Base-by-base conservation (phyloP, 192 early-diverging fungal genomes). In the Gamsiella multidivaricata region DNA sequence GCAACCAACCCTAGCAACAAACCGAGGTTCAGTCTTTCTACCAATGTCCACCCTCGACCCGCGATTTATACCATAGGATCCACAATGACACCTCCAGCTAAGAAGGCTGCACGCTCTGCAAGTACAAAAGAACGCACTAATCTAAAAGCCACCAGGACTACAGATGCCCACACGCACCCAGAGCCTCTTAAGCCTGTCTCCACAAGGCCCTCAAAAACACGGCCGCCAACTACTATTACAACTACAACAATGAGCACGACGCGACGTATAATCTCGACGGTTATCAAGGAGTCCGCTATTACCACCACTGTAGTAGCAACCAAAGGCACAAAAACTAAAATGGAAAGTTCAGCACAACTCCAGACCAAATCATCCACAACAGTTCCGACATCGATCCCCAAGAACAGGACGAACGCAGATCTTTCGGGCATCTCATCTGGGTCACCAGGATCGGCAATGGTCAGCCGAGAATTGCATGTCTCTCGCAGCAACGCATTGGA, bases 1-100 rank as follows among this genome's bases (percentile, higher is more conserved):
- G 34, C 42, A 28, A 41, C 14, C 22, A 45, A 53, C 34, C 52
- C 60, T 9, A 14, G 31, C 2, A 23, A 23, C 9, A 46, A 50
- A 33, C 67, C 67, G 14, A 58, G 67, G 31, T 69, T 69, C 22
- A 50, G 56, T 12, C 36, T 69, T 10, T 69, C 67, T 0, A 69
- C 67, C 5, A 59, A 52, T 4, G 49, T 59, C 12, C 29, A 33
- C 29, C 57, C 67, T 29, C 56, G 67, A 7, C 50, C 56, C 34
- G 37, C 45, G 26, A 37, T 29, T 1, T 49, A 42, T 17, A 26
- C 65, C 5, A 25, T 26, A 7, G 31, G 37, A 23, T 42, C 64
- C 4, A 55, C 53, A 34, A 33, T 14, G 12, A 20, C 41, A 14
- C 20, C 52, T 10, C 36, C 34, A 0, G 10, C 51, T 9, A 22